A percentile compares a stretch with the other conserved stretches of the same genome.
These are phyloP conservation scores for Talaromyces sp. DNA, from an alignment of 2,329 filamentous ascomycete species.

Conservation along the genomic window DNA sequence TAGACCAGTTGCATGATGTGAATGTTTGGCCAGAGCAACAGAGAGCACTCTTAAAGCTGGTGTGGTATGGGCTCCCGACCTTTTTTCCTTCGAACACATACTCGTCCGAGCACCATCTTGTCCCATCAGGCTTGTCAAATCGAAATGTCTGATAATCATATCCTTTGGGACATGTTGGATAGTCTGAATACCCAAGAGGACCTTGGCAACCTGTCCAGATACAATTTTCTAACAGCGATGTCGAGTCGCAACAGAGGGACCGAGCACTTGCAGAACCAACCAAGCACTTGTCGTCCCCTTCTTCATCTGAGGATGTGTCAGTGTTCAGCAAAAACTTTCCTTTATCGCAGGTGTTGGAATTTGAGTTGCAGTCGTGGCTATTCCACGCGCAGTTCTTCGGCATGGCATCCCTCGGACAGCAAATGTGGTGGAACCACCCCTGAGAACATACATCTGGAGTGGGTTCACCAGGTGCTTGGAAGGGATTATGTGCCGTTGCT, in stretches of 20 bases:
- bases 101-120: slow-evolving; percentile 6
- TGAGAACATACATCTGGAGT: slow-evolving; percentile 13
- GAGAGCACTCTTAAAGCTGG: slow-evolving; percentile 14
- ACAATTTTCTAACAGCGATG: slow-evolving; percentile 16
- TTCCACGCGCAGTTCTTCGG: slow-evolving; percentile 25
- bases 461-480: slow-evolving; percentile 7
- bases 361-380: slow-evolving; percentile 14
- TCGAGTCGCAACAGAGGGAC: slow-evolving; percentile 19
- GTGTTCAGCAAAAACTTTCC: slow-evolving; percentile 15
- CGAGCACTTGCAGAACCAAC: neutral
- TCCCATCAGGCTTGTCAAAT: slow-evolving; percentile 14
- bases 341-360: slow-evolving; percentile 13
- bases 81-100: neutral
- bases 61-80: slow-evolving; percentile 3
- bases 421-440: slow-evolving; percentile 23
- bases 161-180: slow-evolving; percentile 5
- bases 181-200: slow-evolving; percentile 1
- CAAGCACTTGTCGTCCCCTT: slow-evolving; percentile 13
- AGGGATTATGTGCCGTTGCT: slow-evolving; percentile 12
- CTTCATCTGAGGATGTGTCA: slow-evolving; percentile 13
- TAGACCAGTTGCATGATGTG: neutral
- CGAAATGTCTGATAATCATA: slow-evolving; percentile 11
- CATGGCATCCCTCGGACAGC: slow-evolving; percentile 23
- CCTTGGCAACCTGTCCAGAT: slow-evolving; percentile 20
- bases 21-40: slow-evolving; percentile 11